Evolutionary conservation across 192 early-diverging fungal species (phyloP).

Genomic region (Coemansia sp.): DNA sequence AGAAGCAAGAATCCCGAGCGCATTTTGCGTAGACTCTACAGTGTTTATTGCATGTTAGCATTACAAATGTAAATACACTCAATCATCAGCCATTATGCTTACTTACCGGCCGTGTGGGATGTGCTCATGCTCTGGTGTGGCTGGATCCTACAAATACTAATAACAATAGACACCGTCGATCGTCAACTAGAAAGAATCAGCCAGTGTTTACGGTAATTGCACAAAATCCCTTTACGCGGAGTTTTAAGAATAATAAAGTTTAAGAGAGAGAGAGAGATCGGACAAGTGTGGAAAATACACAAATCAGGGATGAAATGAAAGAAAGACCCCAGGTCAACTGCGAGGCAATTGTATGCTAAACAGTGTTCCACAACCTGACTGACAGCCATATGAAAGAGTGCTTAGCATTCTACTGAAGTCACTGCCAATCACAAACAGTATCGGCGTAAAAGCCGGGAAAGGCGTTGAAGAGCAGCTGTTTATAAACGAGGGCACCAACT

Average conservation of each 20-base stretch:
- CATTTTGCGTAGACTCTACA: slow-evolving; percentile 29
- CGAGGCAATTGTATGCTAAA: slow-evolving; percentile 12
- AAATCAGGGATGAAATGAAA: background rate
- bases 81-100: background rate
- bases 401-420: background rate
- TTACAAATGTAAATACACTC: background rate
- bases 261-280: background rate
- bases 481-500: background rate
- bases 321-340: background rate
- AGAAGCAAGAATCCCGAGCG: slow-evolving; percentile 46
- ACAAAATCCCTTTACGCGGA: slow-evolving; percentile 12
- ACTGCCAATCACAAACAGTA: background rate
- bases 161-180: slow-evolving; percentile 6
- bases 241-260: slow-evolving; percentile 11
- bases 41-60: background rate
- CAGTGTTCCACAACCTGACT: background rate
- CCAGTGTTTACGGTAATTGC: slow-evolving; percentile 7
- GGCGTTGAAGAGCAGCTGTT: background rate
- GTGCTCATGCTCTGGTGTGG: slow-evolving; percentile 13
- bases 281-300: background rate
- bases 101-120: slow-evolving; percentile 11
- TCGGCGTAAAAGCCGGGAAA: background rate
- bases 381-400: background rate
- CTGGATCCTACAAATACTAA: slow-evolving; percentile 6
- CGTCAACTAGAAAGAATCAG: slow-evolving; percentile 1